Base-by-base conservation (phyloP, 2,329 filamentous ascomycete genomes). In the Macrophomina tecta region DNA sequence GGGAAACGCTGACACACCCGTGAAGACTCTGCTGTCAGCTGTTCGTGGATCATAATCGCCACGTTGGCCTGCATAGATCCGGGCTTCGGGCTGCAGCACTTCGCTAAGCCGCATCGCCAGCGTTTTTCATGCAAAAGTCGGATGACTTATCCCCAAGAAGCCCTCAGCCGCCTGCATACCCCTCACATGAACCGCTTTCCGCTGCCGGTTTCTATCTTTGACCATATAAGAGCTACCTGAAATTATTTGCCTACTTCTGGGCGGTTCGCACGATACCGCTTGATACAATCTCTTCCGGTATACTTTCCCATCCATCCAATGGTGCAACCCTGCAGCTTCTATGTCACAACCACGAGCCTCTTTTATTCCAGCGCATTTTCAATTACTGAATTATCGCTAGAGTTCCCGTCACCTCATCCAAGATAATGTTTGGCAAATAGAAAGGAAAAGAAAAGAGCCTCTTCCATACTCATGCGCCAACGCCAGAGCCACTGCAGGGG, bases 11-110 rank as follows among this genome's bases (percentile, higher is more conserved):
- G 40, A 34, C 40, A 46, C 56, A 46, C 8, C 14, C 56, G 40
- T 60, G 56, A 60, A 60, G 56, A 60, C 32, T 16, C 23, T 60
- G 56, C 56, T 18, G 56, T 36, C 56, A 45, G 28, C 40, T 16
- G 16, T 48, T 28, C 40, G 36, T 48, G 1, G 23, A 60, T 60
- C 55, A 46, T 12, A 23, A 46, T 5, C 8, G 40, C 40, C 40
- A 60, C 56, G 56, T 60, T 60, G 40, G 8, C 40, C 23, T 23
- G 56, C 56, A 60, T 60, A 34, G 56, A 48, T 60, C 56, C 56
- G 14, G n/a, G 32, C 16, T 18, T 16, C 23, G 23, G n/a, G 6
- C 16, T 18, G 32, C n/a, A 16, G n/a, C 32, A 18, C 14, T 36
- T 30, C 49, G 12, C 11, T 34, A 32, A 36, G 23, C 49, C 14